Conservation (phyloP, 257 asterid species). For the Solanum tarijense region DNA sequence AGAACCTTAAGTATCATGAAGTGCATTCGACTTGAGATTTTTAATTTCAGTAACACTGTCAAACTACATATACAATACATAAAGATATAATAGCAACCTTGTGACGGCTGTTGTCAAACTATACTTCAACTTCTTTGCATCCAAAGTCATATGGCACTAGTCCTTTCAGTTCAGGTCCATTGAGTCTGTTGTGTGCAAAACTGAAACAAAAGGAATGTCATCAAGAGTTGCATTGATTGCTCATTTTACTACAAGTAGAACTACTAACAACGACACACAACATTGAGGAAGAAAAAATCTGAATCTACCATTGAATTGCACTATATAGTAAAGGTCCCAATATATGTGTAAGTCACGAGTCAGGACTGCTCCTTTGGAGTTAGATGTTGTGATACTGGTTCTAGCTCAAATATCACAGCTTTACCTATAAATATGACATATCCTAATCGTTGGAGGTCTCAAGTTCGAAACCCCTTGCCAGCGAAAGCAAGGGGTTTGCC, state of each 20-base stretch:
- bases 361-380: background rate
- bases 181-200: slow-evolving; percentile 53
- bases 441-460: background rate
- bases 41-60: background rate
- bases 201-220: slow-evolving; percentile 22
- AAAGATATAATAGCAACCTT: background rate
- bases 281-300: background rate
- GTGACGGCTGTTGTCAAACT: background rate
- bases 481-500: no score
- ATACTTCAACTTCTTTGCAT: slow-evolving; percentile 28
- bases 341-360: background rate
- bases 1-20: background rate
- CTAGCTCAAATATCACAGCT: background rate
- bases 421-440: background rate
- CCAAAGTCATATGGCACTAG: slow-evolving; percentile 80
- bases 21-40: background rate
- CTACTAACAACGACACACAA: background rate
- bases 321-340: background rate
- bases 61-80: background rate
- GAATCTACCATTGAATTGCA: background rate
- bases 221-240: background rate
- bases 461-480: no score
- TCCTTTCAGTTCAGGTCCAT: slow-evolving; percentile 85
- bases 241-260: background rate
- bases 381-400: background rate